Base-by-base conservation (phyloP, 1,284 basidiomycete species). In the Malassezia dermatis region DNA sequence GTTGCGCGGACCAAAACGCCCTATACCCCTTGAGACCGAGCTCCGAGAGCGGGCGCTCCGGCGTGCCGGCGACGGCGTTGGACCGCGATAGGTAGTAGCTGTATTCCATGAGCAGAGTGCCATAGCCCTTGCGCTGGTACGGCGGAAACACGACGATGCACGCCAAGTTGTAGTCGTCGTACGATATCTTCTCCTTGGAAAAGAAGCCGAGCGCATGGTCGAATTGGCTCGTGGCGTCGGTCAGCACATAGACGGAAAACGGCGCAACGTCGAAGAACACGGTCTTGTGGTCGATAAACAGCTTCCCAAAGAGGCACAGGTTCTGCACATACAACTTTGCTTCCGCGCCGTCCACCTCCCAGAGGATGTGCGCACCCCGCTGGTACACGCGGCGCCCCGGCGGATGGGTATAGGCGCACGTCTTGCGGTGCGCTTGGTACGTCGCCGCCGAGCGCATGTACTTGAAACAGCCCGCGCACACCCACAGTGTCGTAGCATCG, bases 281-380 rank as follows among this genome's bases (percentile, higher is more conserved):
- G 1, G 91, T 94, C 79, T 98, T 98, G 69, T 93, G 86, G 69
- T 96, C 93, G 69, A 98, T 95, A 76, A 98, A 98, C n/a, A 96
- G 80, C 75, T 98, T 98, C 39, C 91, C 93, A 68, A 96, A 96
- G 3, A 98, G 79, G 28, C 89, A 87, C 26, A 98, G 78, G 69
- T 93, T 93, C 75, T 96, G 93, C 73, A 89, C 94, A 71, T 93
- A 98, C 10, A 95, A 80, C 88, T 93, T 69, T 4, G 56, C 81
- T 54, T 81, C 79, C 1, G 84, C 83, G 3, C 91, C 93, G 71
- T 98, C 90, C 1, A 98, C 85, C 76, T 96, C 89, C 87, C 89
- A 95, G 46, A 98, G 93, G 8, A 82, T 84, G 74, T 88, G 88
- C 8, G 86, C 86, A 0, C 88, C 90, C 28, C 86, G 80, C 66